These are phyloP conservation scores for Globisporangium cederbergense DNA, from an alignment of 352 stramenopile genomes.

Conservation along the genomic window DNA sequence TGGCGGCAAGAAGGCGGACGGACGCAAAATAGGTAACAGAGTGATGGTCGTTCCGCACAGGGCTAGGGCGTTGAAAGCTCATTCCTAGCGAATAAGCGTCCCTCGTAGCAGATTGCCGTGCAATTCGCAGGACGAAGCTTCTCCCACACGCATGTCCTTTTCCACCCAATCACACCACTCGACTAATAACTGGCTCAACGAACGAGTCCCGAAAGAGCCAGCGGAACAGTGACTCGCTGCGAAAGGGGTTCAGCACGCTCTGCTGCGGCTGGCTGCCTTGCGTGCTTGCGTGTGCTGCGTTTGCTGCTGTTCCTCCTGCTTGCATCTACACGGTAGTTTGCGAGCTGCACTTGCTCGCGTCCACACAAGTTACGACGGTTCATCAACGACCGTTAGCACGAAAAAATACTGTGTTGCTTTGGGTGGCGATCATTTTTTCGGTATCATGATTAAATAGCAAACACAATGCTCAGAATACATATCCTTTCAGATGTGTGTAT, in stretches of 20 bases:
- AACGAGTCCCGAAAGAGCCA: conserved; percentile 8
- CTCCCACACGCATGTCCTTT: neutral
- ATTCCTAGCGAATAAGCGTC: neutral
- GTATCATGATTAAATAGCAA: too few relatives aligned
- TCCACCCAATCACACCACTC: neutral
- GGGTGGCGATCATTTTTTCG: too few relatives aligned
- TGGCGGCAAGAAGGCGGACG: neutral
- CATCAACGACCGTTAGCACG: too few relatives aligned
- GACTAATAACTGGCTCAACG: too few relatives aligned
- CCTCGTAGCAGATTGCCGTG: too few relatives aligned
- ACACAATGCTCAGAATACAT: too few relatives aligned
- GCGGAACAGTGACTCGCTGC: conserved; percentile 3
- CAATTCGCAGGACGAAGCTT: neutral
- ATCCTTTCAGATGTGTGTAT: too few relatives aligned
- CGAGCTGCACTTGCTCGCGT: neutral
- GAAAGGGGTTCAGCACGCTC: neutral
- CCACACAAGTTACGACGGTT: too few relatives aligned
- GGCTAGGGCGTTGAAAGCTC: neutral
- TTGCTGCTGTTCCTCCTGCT: neutral
- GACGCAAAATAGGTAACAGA: neutral
- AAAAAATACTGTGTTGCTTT: too few relatives aligned
- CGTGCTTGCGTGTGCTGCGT: neutral
- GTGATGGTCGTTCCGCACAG: neutral
- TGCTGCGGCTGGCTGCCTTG: conserved; percentile 2
- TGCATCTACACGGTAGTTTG: too few relatives aligned